Base-by-base conservation (phyloP, 352 stramenopile genomes). In the Pythium pectinolyticum region DNA sequence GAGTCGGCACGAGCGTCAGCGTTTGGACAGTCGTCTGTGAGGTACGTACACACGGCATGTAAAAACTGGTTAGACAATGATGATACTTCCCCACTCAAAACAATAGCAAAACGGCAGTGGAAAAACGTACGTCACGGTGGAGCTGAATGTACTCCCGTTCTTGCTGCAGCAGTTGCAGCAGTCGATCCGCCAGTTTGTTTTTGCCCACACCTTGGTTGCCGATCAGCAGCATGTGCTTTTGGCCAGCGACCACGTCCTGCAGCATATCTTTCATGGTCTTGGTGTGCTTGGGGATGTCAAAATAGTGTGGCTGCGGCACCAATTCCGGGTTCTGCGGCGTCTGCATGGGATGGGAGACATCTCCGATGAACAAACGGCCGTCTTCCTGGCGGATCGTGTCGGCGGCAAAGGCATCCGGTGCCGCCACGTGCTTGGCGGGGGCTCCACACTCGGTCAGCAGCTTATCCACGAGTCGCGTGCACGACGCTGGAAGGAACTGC, bases 61-160 rank as follows among this genome's bases (percentile, higher is more conserved):
- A 28, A 35, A 32, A 11, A 46, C 31, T 57, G 7, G 19, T 27
- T 28, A 14, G 8, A 5, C n/a, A n/a, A n/a, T n/a, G n/a, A n/a
- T n/a, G n/a, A n/a, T n/a, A n/a, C n/a, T n/a, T n/a, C n/a, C n/a
- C n/a, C n/a, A n/a, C n/a, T n/a, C n/a, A n/a, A n/a, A n/a, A n/a
- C n/a, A n/a, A n/a, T n/a, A n/a, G n/a, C n/a, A n/a, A n/a, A n/a
- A n/a, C n/a, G n/a, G n/a, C n/a, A 30, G 28, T 31, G n/a, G 2
- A 27, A 19, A 2, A 15, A 77, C 82, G n/a, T 74, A 92, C 84
- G 59, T 99, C 95, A 57, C 96, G 82, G 69, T 99, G 96, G 1
- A 99, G 87, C 66, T 99, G 96, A 59, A 98, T 94, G 72, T 99
- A 99, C 79, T 99, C 96, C 57, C 96, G 81, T 61, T 98, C 95